Base-by-base conservation (phyloP, 805 yeast species). In the Kuraishia cidri region DNA sequence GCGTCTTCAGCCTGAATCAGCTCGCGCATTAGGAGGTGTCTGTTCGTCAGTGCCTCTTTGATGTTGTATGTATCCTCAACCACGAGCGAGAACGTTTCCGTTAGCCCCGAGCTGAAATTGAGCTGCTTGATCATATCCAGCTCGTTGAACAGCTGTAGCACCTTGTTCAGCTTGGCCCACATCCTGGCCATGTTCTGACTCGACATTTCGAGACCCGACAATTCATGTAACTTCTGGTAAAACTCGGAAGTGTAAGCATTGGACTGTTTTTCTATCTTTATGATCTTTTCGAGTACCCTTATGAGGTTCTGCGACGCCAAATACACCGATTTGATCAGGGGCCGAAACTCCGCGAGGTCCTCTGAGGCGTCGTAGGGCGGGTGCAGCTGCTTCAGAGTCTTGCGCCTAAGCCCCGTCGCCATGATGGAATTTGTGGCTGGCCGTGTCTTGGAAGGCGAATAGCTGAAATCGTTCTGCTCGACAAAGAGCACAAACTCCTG, bases 11-110 rank as follows among this genome's bases (percentile, higher is more conserved):
- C 88, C 48, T 74, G 81, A 21, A 72, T 47, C 32, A 86, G 62
- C 43, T 92, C 98, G 34, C 97, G 70, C 95, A 92, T 92, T 24
- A 90, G 58, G 36, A 92, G 64, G 53, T 92, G 95, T 37, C 98
- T 68, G 56, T 90, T 88, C 0, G 98, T 92, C 34, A 92, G 62
- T 0, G 95, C 80, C 56, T 92, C 98, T 54, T 92, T 92, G 36
- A 88, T 80, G 37, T 81, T 78, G 53, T 79, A 92, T 11, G 92
- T 79, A 45, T 88, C 96, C 39, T 72, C 71, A 3, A 75, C 61
- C 19, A 86, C 60, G 45, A 71, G 62, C 35, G 66, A 73, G 11
- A 86, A 51, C 1, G 81, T 81, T 45, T 90, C 97, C 2, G 84
- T 87, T 23, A 90, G 54, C 1, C 81, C 66, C 0, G 92, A 87